These are phyloP conservation scores for Tillandsia leiboldiana DNA, from an alignment of 176 grass and related monocot genomes.

Conservation along the genomic window DNA sequence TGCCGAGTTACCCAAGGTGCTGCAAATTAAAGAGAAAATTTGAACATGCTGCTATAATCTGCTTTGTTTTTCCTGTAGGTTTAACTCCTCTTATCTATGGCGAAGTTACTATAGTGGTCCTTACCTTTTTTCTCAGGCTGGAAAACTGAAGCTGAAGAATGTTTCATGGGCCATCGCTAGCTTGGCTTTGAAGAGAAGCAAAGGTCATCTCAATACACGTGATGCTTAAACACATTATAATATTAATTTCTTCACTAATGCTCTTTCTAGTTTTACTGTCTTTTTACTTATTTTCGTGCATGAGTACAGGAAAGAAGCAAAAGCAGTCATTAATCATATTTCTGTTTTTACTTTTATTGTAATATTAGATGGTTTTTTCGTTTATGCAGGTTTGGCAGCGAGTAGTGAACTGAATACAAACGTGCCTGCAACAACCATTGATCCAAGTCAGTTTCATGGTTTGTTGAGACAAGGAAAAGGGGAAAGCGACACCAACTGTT, in stretches of 20 bases:
- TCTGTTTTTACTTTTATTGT: neutral
- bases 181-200: conserved; percentile 56
- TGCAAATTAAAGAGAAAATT: conserved; percentile 9
- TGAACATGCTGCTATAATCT: conserved; percentile 1
- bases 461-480: conserved; percentile 46
- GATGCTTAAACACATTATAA: neutral
- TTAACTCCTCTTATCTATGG: neutral
- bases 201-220: conserved; percentile 48
- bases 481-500: conserved; percentile 64
- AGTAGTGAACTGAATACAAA: conserved; percentile 46
- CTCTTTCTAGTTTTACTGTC: neutral
- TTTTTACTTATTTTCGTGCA: neutral
- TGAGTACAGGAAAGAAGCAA: neutral
- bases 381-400: conserved; percentile 44
- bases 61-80: neutral
- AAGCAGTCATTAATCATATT: neutral
- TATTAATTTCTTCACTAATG: neutral
- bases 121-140: conserved; percentile 36
- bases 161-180: conserved; percentile 83
- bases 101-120: too few species aligned
- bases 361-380: conserved; percentile 9
- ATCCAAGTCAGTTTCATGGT: conserved; percentile 52
- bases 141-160: conserved; percentile 86
- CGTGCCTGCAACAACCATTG: conserved; percentile 35
- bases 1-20: conserved; percentile 40